phyloP scores from a whole-genome alignment of 2,329 filamentous ascomycete species.

The Phialophora chinensis region DNA sequence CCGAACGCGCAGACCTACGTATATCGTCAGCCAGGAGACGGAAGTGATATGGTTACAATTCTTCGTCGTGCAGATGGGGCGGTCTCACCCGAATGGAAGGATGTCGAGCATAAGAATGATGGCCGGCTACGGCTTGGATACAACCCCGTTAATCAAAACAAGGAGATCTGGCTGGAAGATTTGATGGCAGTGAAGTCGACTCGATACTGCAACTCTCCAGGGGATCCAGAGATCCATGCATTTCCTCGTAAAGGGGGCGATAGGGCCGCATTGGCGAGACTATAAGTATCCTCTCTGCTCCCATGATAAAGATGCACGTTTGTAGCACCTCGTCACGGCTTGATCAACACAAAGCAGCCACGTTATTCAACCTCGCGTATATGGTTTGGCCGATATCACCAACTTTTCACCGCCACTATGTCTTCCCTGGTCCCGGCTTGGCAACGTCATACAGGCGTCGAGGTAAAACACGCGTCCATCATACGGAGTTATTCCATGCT shows the following conservation, averaged over 20 bases:
- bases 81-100: conserved; percentile 9
- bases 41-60: neutral
- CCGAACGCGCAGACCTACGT: neutral
- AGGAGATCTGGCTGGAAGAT: conserved; percentile 15
- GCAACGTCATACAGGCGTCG: no score
- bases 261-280: conserved; percentile 10
- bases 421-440: no score
- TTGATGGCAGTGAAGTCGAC: conserved; percentile 8
- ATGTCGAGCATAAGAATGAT: conserved; percentile 16
- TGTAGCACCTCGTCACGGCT: no score
- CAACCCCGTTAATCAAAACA: conserved; percentile 14
- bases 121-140: conserved; percentile 19
- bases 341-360: no score
- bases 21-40: no score
- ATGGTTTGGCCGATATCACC: no score
- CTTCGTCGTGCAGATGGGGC: conserved; percentile 14
- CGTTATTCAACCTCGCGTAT: no score
- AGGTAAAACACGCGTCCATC: no score
- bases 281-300: no score
- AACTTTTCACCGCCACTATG: no score
- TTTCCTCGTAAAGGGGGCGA: conserved; percentile 13
- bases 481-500: no score
- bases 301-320: no score
- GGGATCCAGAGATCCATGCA: neutral
- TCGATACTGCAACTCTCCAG: neutral